Evolutionary conservation across 208 protist genomes (phyloP).

Genomic region (Trypanosoma boissoni): DNA sequence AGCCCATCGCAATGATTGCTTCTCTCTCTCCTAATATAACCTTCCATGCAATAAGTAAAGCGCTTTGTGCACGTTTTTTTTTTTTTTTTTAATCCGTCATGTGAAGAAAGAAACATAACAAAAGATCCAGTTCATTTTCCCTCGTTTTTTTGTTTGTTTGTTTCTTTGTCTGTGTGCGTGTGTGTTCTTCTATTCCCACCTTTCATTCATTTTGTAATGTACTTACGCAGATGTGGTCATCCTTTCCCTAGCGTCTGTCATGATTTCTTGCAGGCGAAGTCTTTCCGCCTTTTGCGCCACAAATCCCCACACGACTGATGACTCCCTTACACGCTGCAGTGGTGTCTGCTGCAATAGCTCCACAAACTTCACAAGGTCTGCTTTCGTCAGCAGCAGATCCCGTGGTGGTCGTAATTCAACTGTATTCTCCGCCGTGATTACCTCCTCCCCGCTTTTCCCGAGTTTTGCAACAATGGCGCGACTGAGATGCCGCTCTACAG

Average conservation of each 20-base stretch:
- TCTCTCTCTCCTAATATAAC: too few species aligned
- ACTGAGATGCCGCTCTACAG: constrained; percentile 37
- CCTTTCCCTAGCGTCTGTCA: constrained; percentile 15
- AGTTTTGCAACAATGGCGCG: constrained; percentile 65
- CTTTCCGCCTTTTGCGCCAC: constrained; percentile 51
- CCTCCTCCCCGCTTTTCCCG: constrained; percentile 43
- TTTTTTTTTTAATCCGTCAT: too few species aligned
- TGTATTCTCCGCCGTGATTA: constrained; percentile 32
- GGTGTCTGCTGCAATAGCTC: constrained; percentile 42
- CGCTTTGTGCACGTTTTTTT: too few species aligned
- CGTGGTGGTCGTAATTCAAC: constrained; percentile 37
- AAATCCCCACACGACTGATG: constrained; percentile 49
- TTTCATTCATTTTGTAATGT: too few species aligned
- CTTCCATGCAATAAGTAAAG: too few species aligned
- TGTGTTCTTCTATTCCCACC: too few species aligned
- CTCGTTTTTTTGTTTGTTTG: not conserved
- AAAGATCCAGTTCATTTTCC: not conserved
- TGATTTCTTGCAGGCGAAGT: constrained; percentile 28
- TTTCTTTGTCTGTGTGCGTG: not conserved
- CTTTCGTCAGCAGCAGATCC: constrained; percentile 41
- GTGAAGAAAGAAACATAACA: too few species aligned
- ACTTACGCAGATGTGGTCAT: too few species aligned
- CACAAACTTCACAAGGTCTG: constrained; percentile 42
- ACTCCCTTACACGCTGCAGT: constrained; percentile 33
- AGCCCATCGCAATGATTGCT: too few species aligned